Conservation (phyloP, 495 filamentous ascomycete genomes). For the Parathielavia appendiculata region DNA sequence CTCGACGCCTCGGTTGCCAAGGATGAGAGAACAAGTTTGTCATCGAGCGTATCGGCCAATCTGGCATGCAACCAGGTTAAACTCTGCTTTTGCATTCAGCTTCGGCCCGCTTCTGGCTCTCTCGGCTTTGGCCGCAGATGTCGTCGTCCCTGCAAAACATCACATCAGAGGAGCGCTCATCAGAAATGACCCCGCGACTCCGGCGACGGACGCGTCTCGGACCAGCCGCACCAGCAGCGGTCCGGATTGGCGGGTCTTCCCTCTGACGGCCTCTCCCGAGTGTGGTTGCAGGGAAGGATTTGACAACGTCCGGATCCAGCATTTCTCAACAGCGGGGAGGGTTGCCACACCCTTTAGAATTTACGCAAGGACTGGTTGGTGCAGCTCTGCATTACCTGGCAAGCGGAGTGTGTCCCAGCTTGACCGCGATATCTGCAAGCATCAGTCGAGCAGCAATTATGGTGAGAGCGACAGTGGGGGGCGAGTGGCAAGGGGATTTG, state of each 20-base stretch:
- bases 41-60: background rate
- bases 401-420: background rate
- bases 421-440: slow-evolving; percentile 1
- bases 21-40: background rate
- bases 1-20: background rate
- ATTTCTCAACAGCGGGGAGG: background rate
- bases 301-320: background rate
- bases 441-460: background rate
- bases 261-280: too few relatives aligned
- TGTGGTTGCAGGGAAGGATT: background rate
- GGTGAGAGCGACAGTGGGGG: background rate
- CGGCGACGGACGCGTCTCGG: background rate
- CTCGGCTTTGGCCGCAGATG: slow-evolving; percentile 2
- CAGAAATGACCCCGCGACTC: background rate
- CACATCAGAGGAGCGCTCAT: background rate
- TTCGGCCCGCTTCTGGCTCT: background rate
- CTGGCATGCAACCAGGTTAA: background rate
- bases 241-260: background rate
- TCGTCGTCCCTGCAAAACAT: background rate
- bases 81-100: background rate
- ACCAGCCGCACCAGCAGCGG: background rate
- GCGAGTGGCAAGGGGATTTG: background rate
- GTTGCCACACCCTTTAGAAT: background rate
- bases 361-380: background rate
- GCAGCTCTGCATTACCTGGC: background rate